Evolutionary conservation across 1,284 basidiomycete species (phyloP), one percentile per base, ranked within the genome.

Genomic region (Mycena citricolor): DNA sequence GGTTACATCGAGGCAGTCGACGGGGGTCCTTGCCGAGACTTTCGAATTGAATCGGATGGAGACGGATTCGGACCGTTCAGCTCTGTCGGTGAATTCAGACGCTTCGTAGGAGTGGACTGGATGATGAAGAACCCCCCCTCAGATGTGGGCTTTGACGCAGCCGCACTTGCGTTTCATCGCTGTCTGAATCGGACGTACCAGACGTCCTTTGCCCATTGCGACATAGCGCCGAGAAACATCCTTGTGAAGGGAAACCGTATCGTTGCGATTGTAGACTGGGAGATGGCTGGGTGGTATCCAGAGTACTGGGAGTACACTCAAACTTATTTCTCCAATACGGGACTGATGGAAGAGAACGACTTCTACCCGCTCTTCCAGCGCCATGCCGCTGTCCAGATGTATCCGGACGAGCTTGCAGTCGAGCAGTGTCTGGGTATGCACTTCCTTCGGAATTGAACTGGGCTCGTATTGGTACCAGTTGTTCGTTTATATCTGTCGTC

Each of bases 251-350:
- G 40, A 6, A n/a, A 33, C 10, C 29, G n/a, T 8, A 34, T 54
- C 11, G 32, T 54, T 17, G 54, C 49, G 10, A 55, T 58, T 33
- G 32, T 58, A 16, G 53, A 56, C 38, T 54, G 56, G 54, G 45
- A 57, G 17, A 42, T 48, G 23, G 38, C 39, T 5, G 55, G 49
- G 24, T 54, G 54, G 54, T 52, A 49, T 38, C 52, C 52, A 14
- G 42, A 48, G 26, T 49, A 45, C 29, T 52, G 50, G 40, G 55
- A 53, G 45, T 47, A 42, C 29, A 44, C 43, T 16, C 36, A 39
- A 23, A 35, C 28, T 3, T 44, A 7, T 21, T 39, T 29, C 25
- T 38, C 37, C 24, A 45, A 39, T 30, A 21, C 32, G n/a, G 7
- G 19, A 10, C 14, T 34, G 22, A 23, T 38, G 7, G 8, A 29